phyloP scores from a whole-genome alignment of 345 rosid genomes.

The Gossypium longicalyx region DNA sequence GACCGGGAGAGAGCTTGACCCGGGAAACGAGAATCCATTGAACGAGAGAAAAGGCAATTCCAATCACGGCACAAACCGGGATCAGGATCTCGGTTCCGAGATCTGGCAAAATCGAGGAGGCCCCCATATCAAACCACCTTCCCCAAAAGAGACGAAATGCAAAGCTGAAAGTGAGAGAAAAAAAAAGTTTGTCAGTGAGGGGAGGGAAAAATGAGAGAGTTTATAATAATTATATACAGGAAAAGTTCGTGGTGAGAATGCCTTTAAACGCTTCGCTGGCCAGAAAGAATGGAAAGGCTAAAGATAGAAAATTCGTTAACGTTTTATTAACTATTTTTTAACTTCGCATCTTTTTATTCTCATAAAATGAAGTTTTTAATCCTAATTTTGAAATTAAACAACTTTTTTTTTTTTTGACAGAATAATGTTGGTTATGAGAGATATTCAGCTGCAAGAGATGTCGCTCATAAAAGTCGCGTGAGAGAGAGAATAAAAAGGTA shows the following conservation, averaged over 20 bases:
- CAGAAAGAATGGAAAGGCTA: background rate
- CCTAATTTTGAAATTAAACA: no score
- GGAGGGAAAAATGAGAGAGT: background rate
- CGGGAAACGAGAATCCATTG: constrained; percentile 78
- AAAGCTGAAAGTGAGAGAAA: background rate
- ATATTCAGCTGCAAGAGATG: no score
- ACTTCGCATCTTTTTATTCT: background rate
- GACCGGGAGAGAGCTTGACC: constrained; percentile 49
- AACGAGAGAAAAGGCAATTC: constrained; percentile 53
- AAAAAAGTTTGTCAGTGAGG: background rate
- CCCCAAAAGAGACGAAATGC: background rate
- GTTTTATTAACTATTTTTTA: background rate
- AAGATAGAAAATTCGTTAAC: background rate
- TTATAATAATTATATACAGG: no score
- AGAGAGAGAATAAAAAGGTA: no score
- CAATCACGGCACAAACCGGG: constrained; percentile 32
- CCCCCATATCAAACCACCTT: constrained; percentile 30
- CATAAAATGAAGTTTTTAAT: no score
- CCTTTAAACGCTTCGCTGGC: background rate
- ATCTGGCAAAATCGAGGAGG: constrained; percentile 54
- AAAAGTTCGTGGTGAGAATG: background rate
- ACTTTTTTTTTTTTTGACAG: no score
- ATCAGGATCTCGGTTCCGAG: constrained; percentile 74
- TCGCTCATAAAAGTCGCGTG: no score
- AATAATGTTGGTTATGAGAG: no score